Percentiles rank a stretch among this genome's conserved stretches.
Conservation (phyloP, 1,284 basidiomycete species). For the Phylloporus gajari region DNA sequence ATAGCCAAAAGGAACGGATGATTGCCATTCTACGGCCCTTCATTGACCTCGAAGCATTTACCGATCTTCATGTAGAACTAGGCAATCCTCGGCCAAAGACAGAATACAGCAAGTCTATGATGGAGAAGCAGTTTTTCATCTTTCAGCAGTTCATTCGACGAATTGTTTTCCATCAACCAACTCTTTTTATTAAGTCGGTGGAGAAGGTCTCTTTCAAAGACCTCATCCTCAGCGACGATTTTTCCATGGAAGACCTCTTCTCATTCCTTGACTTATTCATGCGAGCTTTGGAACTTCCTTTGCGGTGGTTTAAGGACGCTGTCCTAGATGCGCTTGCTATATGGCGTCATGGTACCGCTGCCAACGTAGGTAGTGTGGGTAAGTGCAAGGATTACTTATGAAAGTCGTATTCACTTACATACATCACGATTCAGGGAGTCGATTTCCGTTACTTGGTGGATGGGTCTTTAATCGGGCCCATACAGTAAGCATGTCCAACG, state of each 20-base stretch:
- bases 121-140: conserved; percentile 6
- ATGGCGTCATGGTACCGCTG: conserved; percentile 15
- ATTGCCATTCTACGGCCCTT: conserved; percentile 8
- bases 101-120: background rate
- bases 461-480: conserved; percentile 44
- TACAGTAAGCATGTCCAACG: conserved; percentile 33
- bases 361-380: conserved; percentile 22
- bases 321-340: conserved; percentile 38
- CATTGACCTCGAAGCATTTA: conserved; percentile 15
- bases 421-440: conserved; percentile 17
- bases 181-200: conserved; percentile 35
- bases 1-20: conserved; percentile 20
- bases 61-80: background rate
- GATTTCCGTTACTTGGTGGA: conserved; percentile 39
- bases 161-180: conserved; percentile 39
- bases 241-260: conserved; percentile 33
- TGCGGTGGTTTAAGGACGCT: conserved; percentile 44
- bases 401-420: background rate
- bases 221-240: conserved; percentile 40
- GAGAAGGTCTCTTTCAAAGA: conserved; percentile 43
- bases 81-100: background rate
- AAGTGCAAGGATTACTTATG: conserved; percentile 1
- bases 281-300: conserved; percentile 15
- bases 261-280: conserved; percentile 18
- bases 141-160: conserved; percentile 36